Base-by-base conservation (phyloP, 768 basidiomycete genomes). In the Porpolomopsis calyptriformis region DNA sequence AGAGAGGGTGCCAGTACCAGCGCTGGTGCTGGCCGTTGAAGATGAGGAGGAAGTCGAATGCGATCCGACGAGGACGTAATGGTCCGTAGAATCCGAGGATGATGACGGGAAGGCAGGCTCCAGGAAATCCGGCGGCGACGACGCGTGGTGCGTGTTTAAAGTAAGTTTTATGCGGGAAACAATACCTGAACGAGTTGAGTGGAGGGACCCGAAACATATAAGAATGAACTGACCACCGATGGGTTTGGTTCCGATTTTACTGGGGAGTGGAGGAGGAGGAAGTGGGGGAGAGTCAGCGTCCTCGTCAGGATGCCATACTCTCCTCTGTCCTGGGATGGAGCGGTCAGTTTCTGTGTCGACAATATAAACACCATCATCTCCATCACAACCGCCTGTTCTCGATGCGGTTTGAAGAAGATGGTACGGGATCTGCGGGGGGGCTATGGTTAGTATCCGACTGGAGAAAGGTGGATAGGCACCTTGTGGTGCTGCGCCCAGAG, bases 41-140 rank as follows among this genome's bases (percentile, higher is more conserved):
- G 44, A 38, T 22, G 44, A n/a, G n/a, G 35, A 38, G n/a, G 27
- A 43, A 43, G 8, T 31, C 40, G 24, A 25, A 41, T 41, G n/a
- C n/a, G n/a, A n/a, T n/a, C n/a, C n/a, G n/a, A n/a, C n/a, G n/a
- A n/a, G n/a, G n/a, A n/a, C n/a, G n/a, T n/a, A n/a, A n/a, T n/a
- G n/a, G n/a, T 41, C 40, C 4, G 43, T n/a, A 18, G 43, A 44
- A 16, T 33, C 31, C 14, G 42, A 16, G n/a, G n/a, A n/a, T 43
- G 42, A 43, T 12, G 33, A 26, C 14, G 24, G 43, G 33, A 44
- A 34, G 12, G 3, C 29, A n/a, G 43, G 27, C 9, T 44, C 31
- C 11, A 44, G 19, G 23, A 31, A 5, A 35, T 44, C 43, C 27
- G 20, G 5, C 29, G 25, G 16, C 9, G 16, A 25, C 14, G 33